Conservation (phyloP, 306 rosid species). For the Sesbania bispinosa region DNA sequence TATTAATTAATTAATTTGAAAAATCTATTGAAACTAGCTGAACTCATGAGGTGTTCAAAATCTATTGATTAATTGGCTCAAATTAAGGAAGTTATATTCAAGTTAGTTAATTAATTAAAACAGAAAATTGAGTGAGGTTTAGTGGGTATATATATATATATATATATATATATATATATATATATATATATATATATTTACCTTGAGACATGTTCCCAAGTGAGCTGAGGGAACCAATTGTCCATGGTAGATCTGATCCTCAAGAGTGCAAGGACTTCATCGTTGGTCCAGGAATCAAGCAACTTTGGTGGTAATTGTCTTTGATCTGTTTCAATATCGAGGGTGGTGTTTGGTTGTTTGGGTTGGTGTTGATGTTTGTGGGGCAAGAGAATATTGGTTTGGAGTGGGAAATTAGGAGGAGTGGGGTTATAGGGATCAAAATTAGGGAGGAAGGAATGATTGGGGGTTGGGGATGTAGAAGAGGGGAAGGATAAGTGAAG, state of each 20-base stretch:
- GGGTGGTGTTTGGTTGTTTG: not conserved
- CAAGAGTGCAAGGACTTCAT: slow-evolving; percentile 69
- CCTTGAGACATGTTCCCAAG: slow-evolving; percentile 95
- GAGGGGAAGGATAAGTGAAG: slow-evolving; percentile 64
- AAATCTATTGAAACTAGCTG: too few species aligned
- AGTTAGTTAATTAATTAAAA: too few species aligned
- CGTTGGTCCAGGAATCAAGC: slow-evolving; percentile 61
- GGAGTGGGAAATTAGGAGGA: slow-evolving; percentile 30
- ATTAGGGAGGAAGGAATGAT: slow-evolving; percentile 2
- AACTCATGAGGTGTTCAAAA: too few species aligned
- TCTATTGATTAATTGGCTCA: too few species aligned
- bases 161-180: too few species aligned
- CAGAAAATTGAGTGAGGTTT: too few species aligned
- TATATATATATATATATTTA: too few species aligned
- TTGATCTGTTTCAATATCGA: slow-evolving; percentile 40
- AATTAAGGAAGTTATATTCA: too few species aligned
- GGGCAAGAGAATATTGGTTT: slow-evolving; percentile 45
- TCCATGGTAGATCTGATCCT: slow-evolving; percentile 88
- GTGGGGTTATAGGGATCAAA: slow-evolving; percentile 35
- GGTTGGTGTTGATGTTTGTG: slow-evolving; percentile 39
- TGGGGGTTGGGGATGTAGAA: slow-evolving; percentile 1
- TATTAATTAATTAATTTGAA: too few species aligned
- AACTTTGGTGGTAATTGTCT: slow-evolving; percentile 7
- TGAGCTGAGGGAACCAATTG: slow-evolving; percentile 79
- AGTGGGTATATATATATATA: too few species aligned